phyloP scores from a whole-genome alignment of 2,329 filamentous ascomycete genomes.

The Paraphoma chrysanthemicola region DNA sequence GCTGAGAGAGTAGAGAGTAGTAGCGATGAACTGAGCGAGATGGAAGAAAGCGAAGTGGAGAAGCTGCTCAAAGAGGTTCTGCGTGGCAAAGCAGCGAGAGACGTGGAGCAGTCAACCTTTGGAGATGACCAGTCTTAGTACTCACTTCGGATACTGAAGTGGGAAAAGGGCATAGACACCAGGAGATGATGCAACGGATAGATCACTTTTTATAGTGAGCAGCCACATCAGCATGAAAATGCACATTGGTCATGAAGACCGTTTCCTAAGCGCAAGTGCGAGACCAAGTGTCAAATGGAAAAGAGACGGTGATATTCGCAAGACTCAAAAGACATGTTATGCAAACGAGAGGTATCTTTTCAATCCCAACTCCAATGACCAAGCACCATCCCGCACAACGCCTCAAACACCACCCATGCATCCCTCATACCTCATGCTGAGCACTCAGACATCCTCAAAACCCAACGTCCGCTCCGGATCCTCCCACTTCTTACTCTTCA shows the following conservation, averaged over 20 bases:
- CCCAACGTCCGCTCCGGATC: slow-evolving; percentile 35
- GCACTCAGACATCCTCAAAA: slow-evolving; percentile 24
- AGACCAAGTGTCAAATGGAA: background rate
- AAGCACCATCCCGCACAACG: background rate
- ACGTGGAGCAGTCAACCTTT: background rate
- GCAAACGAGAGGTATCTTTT: background rate
- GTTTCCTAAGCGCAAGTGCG: background rate
- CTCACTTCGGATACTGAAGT: background rate
- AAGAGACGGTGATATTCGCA: background rate
- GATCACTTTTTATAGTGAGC: background rate
- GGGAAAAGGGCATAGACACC: too few species aligned
- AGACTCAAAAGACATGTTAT: slow-evolving; percentile 5
- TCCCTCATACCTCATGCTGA: background rate
- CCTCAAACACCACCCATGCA: slow-evolving; percentile 2
- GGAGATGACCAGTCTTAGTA: background rate
- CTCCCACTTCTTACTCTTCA: slow-evolving; percentile 59
- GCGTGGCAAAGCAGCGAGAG: background rate
- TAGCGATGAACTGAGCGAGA: slow-evolving; percentile 7
- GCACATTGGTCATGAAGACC: too few species aligned
- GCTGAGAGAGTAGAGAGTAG: background rate
- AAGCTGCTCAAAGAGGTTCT: background rate
- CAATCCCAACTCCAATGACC: background rate
- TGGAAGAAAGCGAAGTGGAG: slow-evolving; percentile 6
- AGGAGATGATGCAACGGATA: background rate
- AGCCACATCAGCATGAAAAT: too few species aligned